Evolutionary conservation across 2,329 filamentous ascomycete genomes (phyloP), one percentile per base, ranked within the genome.

Genomic region (Exophiala sp.): DNA sequence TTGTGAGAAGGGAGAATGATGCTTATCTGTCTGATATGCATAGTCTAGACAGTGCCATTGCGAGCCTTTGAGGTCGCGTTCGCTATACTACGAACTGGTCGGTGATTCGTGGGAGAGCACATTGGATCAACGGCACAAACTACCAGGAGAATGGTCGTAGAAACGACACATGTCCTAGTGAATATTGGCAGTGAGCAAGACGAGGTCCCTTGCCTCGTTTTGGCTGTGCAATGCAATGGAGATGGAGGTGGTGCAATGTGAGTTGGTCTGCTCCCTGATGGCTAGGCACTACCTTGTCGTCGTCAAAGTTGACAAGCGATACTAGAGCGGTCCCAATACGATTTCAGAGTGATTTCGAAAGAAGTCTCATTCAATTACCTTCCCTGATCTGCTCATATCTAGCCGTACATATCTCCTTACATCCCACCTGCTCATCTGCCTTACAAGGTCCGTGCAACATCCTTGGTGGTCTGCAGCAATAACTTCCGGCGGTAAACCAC

Each of bases 381-480:
- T 18, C 16, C 16, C 16, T 18, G 16, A 18, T 18, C 43, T 46
- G 43, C 24, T 46, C 43, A 46, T 46, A 46, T 46, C 43, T 46
- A 34, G 43, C 43, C 24, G 32, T 46, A 34, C 43, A 46, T 10
- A 46, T 46, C 29, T 46, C 43, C 29, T 29, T 46, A 18, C 43
- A 46, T 14, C 43, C 43, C 21, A 46, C 24, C 43, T 46, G 29
- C 11, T 48, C 46, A 40, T 48, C 46, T 18, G 46, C 46, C 46
- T 9, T 38, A 32, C 46, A 48, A 39, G 46, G 46, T 14, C 46
- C 46, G 16, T 48, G 46, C 46, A 48, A 32, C 46, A 48, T 48
- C 18, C 46, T 32, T n/a, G 46, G 46, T 48, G 46, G 46, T 34
- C 46, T 48, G 33, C 46, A 48, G 20, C 46, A 48, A 24, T 48